Base-by-base conservation (phyloP, 2,329 filamentous ascomycete species). In the Pseudogymnoascus sp. region DNA sequence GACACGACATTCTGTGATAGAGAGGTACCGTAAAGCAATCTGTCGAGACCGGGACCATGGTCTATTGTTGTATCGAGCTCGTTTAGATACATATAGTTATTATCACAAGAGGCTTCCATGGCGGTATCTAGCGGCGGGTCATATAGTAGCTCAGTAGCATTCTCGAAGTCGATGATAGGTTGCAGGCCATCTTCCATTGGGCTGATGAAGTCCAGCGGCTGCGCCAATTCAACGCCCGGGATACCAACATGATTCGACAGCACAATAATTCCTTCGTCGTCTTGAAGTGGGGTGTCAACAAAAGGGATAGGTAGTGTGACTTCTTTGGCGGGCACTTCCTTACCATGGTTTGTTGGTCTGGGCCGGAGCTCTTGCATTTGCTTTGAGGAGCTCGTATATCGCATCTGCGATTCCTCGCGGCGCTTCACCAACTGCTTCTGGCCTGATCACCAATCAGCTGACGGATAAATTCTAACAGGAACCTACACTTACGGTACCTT, bases 401-500 rank as follows among this genome's bases (percentile, higher is more conserved):
- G 37, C 19, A 5, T 55, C 23, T 55, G 6, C 37, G 19, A 39
- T 8, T 18, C 37, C 15, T 21, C 37, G 12, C 37, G 37, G n/a
- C n/a, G 23, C n/a, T 57, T 18, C 28, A 63, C 57, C 60, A 57
- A 63, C 58, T 63, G 61, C 63, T 61, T 66, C 35, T 68, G 60
- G 60, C 63, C 52, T 61, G 45, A 35, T 7, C 15, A 19, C 37
- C 19, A 10, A 12, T 19, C 19, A 19, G 19, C 15, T 39, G 18
- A 19, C 2, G 37, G 37, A 2, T 5, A 8, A 5, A 12, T 2
- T 19, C 4, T 19, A 39, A 39, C 19, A 19, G 37, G 39, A 62
- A 62, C 9, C 21, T 55, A 33, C 59, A 67, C 70, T 52, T 65
- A 74, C 73, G 68, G 57, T 71, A 74, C 1, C 67, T 63, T 60